phyloP scores from a whole-genome alignment of 495 filamentous ascomycete genomes.

The Hypoxylon lenormandii region DNA sequence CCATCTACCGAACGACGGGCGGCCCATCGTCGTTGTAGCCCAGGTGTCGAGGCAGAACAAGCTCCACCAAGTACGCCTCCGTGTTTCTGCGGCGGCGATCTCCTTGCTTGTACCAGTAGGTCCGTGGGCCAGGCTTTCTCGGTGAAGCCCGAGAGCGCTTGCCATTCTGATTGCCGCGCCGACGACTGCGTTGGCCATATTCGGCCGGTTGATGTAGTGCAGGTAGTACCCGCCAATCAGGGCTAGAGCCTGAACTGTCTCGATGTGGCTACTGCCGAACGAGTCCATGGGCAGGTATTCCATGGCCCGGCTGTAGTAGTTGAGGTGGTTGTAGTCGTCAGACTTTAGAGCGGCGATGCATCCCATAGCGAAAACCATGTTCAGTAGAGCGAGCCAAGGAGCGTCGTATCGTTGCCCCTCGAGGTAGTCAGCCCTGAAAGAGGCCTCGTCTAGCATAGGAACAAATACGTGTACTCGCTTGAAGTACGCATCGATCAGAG shows the following conservation, averaged over 20 bases:
- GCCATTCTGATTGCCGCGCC: conserved; percentile 79
- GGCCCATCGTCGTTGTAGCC: conserved; percentile 79
- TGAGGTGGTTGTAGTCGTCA: conserved; percentile 76
- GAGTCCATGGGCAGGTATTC: conserved; percentile 74
- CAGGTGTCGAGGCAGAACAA: conserved; percentile 84
- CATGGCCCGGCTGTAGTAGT: conserved; percentile 78
- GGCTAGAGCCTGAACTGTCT: conserved; percentile 76
- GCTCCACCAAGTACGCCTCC: conserved; percentile 82
- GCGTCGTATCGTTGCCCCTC: conserved; percentile 74
- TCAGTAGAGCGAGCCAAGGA: conserved; percentile 79
- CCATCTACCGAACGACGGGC: conserved; percentile 80
- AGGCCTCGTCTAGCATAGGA: conserved; percentile 80
- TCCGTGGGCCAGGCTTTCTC: conserved; percentile 71
- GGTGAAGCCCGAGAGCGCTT: conserved; percentile 77
- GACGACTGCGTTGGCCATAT: conserved; percentile 75
- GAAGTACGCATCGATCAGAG: conserved; percentile 81
- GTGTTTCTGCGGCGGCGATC: conserved; percentile 69
- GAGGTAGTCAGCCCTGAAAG: conserved; percentile 78
- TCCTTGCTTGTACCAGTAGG: conserved; percentile 58
- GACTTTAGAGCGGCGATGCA: conserved; percentile 76
- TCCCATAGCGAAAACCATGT: conserved; percentile 84
- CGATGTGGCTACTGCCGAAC: conserved; percentile 75
- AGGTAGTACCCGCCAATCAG: conserved; percentile 82
- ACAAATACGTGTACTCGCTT: conserved; percentile 78
- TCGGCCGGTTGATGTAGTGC: conserved; percentile 82